These are phyloP conservation scores for Phoma sp. DNA, from an alignment of 2,329 filamentous ascomycete genomes.

Conservation along the genomic window DNA sequence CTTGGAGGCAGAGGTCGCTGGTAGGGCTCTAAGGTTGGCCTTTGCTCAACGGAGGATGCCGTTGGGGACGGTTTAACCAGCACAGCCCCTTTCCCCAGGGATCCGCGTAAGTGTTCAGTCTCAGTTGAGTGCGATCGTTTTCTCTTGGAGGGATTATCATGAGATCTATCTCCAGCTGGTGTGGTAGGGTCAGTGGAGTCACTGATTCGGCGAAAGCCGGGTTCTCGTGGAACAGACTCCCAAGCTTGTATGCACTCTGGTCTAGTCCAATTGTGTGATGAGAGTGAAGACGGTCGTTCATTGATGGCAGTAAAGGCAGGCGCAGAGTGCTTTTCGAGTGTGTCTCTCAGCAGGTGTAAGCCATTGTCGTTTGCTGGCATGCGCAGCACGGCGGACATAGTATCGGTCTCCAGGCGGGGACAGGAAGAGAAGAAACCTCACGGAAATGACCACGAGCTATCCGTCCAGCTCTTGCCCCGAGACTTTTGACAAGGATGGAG, in stretches of 20 bases:
- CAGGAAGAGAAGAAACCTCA: too few relatives aligned
- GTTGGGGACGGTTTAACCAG: conserved; percentile 10
- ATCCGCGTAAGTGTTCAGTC: conserved; percentile 1
- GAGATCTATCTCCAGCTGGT: conserved; percentile 30
- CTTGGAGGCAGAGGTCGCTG: conserved; percentile 38
- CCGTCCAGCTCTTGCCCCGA: too few relatives aligned
- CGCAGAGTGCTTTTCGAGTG: conserved; percentile 30
- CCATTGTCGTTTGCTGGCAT: conserved; percentile 16
- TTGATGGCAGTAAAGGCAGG: conserved; percentile 49
- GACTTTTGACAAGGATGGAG: too few relatives aligned
- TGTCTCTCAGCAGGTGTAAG: conserved; percentile 42
- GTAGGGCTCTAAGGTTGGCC: conserved; percentile 8
- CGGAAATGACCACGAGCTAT: too few relatives aligned
- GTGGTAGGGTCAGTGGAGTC: conserved; percentile 31
- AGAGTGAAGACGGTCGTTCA: conserved; percentile 37
- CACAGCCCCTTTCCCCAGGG: conserved; percentile 6
- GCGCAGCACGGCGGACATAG: conserved; percentile 47
- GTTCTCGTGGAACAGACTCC: conserved; percentile 6
- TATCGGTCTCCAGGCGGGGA: conserved; percentile 15
- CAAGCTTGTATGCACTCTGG: conserved; percentile 7
- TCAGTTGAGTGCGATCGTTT: conserved; percentile 66
- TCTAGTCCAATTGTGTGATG: conserved; percentile 19
- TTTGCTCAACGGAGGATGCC: conserved; percentile 6
- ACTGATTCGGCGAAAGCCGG: conserved; percentile 27
- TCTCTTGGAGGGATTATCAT: conserved; percentile 57